These are phyloP conservation scores for Fusarium sacchari DNA, from an alignment of 2,329 filamentous ascomycete species.

Conservation along the genomic window DNA sequence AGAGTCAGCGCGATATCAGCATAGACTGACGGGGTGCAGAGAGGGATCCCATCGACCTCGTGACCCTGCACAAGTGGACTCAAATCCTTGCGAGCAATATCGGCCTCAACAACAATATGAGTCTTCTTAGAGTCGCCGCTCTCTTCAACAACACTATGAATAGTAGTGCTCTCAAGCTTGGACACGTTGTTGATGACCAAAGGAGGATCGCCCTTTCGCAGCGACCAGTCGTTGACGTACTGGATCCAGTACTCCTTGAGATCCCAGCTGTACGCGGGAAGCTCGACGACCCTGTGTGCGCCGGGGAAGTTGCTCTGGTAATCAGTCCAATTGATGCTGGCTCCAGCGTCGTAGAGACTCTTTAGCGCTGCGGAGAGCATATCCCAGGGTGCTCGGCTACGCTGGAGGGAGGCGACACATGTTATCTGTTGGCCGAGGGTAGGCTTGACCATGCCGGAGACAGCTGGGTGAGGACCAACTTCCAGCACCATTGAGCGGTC, in stretches of 20 bases:
- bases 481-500: conserved; percentile 28
- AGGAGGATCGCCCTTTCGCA: conserved; percentile 66
- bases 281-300: conserved; percentile 57
- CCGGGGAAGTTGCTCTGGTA: conserved; percentile 44
- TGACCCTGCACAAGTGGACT: conserved; percentile 31
- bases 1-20: conserved; percentile 33
- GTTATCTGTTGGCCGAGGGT: conserved; percentile 22
- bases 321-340: conserved; percentile 35
- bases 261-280: conserved; percentile 78
- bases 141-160: conserved; percentile 31
- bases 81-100: conserved; percentile 32
- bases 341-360: conserved; percentile 19
- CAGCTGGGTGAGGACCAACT: conserved; percentile 33
- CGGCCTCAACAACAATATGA: conserved; percentile 29
- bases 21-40: conserved; percentile 33
- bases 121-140: conserved; percentile 21
- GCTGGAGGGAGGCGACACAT: conserved; percentile 26
- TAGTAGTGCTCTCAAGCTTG: conserved; percentile 29
- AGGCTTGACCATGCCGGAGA: conserved; percentile 32
- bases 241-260: conserved; percentile 76
- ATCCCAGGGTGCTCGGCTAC: conserved; percentile 15
- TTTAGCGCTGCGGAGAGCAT: conserved; percentile 17
- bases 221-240: conserved; percentile 74
- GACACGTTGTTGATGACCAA: conserved; percentile 18
- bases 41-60: conserved; percentile 34